A percentile compares a stretch with the other conserved stretches of the same genome.
Conservation (phyloP, 2,329 filamentous ascomycete species). For the Ophiostoma tasmaniense region DNA sequence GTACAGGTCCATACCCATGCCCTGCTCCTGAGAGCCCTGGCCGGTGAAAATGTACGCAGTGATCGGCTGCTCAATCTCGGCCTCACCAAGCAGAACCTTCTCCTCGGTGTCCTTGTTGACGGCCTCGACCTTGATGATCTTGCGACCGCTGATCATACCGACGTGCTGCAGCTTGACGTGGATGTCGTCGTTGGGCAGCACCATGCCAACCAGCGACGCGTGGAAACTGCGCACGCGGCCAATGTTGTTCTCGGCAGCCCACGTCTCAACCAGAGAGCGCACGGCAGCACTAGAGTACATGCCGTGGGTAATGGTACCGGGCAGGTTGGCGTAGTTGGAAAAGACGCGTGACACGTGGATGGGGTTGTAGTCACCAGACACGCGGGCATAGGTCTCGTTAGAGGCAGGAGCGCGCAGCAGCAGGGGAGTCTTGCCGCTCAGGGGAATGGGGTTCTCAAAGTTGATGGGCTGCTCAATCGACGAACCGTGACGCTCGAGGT, state of each 20-base stretch:
- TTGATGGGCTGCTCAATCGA: slow-evolving; percentile 92
- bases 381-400: slow-evolving; percentile 95
- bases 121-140: slow-evolving; percentile 98
- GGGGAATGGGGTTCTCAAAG: slow-evolving; percentile 94
- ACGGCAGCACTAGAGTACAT: slow-evolving; percentile 99
- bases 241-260: slow-evolving; percentile 98
- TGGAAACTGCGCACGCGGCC: slow-evolving; percentile 97
- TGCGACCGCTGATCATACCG: slow-evolving; percentile 95
- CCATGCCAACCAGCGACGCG: slow-evolving; percentile 95
- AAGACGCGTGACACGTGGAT: slow-evolving; percentile 98
- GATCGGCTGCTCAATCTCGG: slow-evolving; percentile 94
- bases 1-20: slow-evolving; percentile 99
- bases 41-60: slow-evolving; percentile 97
- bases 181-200: slow-evolving; percentile 90
- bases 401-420: slow-evolving; percentile 84
- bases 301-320: slow-evolving; percentile 95
- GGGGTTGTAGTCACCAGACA: slow-evolving; percentile 97
- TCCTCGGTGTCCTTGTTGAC: slow-evolving; percentile 94
- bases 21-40: slow-evolving; percentile 96
- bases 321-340: slow-evolving; percentile 87
- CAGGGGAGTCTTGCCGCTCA: slow-evolving; percentile 85
- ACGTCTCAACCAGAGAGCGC: slow-evolving; percentile 91
- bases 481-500: slow-evolving; percentile 81
- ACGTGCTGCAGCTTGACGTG: slow-evolving; percentile 93
- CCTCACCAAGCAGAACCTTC: slow-evolving; percentile 89